Conservation (phyloP, 805 yeast species). For the Yarrowia divulgata region DNA sequence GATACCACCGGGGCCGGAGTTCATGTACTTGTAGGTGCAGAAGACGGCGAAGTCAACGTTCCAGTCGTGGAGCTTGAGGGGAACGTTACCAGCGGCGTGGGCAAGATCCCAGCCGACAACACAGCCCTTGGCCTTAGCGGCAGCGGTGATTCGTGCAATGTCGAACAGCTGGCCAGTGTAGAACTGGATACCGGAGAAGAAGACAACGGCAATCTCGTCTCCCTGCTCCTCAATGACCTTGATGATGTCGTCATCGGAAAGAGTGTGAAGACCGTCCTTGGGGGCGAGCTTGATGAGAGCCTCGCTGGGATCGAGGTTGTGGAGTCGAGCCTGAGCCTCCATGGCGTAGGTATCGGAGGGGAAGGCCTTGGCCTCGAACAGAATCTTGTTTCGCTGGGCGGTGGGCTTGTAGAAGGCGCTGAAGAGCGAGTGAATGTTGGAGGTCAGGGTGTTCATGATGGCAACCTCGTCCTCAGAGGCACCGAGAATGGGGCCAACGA, state of each 20-base stretch:
- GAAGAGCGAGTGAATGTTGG: conserved; percentile 77
- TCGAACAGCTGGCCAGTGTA: conserved; percentile 91
- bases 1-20: conserved; percentile 93
- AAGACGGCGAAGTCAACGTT: conserved; percentile 91
- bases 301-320: conserved; percentile 60
- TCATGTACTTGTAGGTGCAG: conserved; percentile 91
- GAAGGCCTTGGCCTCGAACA: conserved; percentile 86
- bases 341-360: conserved; percentile 93
- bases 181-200: conserved; percentile 89
- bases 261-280: conserved; percentile 60
- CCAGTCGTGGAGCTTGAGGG: conserved; percentile 82
- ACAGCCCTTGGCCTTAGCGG: conserved; percentile 61
- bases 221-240: conserved; percentile 61
- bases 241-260: conserved; percentile 71
- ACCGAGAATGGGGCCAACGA: conserved; percentile 78
- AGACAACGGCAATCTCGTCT: conserved; percentile 71
- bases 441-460: conserved; percentile 83
- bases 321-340: conserved; percentile 70
- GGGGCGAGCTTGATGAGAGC: conserved; percentile 72
- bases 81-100: conserved; percentile 91
- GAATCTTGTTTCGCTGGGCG: conserved; percentile 65
- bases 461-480: conserved; percentile 81
- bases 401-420: conserved; percentile 76
- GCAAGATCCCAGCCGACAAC: conserved; percentile 93
- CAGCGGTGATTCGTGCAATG: conserved; percentile 69